phyloP scores from a whole-genome alignment of 2,329 filamentous ascomycete genomes.

The Fusarium praegraminearum region DNA sequence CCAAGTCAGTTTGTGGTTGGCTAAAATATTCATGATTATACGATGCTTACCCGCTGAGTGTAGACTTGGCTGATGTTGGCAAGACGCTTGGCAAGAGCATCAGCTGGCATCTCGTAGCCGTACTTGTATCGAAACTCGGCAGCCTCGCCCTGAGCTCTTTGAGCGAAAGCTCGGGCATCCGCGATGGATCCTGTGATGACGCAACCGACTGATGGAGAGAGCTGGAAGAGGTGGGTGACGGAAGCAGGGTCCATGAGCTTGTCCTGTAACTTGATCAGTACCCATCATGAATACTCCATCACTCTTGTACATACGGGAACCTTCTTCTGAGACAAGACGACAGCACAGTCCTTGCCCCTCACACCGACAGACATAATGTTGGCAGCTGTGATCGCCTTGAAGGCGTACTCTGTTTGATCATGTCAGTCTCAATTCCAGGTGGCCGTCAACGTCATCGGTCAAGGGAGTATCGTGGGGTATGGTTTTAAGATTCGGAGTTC shows the following conservation, averaged over 20 bases:
- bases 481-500: conserved; percentile 11
- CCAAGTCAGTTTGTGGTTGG: conserved; percentile 44
- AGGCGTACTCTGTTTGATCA: conserved; percentile 87
- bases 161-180: conserved; percentile 92
- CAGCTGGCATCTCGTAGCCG: conserved; percentile 99
- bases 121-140: conserved; percentile 99
- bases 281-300: conserved; percentile 1
- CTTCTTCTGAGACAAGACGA: conserved; percentile 99
- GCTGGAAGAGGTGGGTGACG: conserved; percentile 96
- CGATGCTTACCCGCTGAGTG: conserved; percentile 82
- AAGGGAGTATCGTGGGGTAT: conserved; percentile 29
- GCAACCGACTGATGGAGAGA: conserved; percentile 95
- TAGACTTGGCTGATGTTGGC: conserved; percentile 99
- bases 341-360: conserved; percentile 95
- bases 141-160: conserved; percentile 92
- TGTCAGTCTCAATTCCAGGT: conserved; percentile 41
- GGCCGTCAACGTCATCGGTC: conserved; percentile 33
- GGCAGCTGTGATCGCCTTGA: conserved; percentile 99
- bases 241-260: conserved; percentile 98
- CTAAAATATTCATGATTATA: conserved; percentile 25
- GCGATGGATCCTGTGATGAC: conserved; percentile 99
- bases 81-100: conserved; percentile 94
- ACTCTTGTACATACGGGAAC: conserved; percentile 77
- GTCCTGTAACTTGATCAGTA: conserved; percentile 70
- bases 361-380: conserved; percentile 99